Evolutionary conservation across 768 basidiomycete species (phyloP).

Genomic region (Tricholoma terreum): DNA sequence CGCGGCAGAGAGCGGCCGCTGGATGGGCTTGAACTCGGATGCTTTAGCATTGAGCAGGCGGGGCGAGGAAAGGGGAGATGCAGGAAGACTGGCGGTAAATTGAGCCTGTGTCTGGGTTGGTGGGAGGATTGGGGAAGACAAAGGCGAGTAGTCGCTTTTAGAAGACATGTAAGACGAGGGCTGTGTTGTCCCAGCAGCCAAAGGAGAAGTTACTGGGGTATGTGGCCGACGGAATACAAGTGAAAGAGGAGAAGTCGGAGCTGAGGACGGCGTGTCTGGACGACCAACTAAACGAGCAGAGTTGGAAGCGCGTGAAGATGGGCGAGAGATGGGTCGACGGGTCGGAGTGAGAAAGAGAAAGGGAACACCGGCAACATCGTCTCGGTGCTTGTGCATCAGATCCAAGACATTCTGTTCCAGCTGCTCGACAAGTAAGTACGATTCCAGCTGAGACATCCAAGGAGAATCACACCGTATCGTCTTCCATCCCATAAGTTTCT

Average conservation of each 20-base stretch:
- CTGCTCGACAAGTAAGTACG: conserved; percentile 33
- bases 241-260: conserved; percentile 74
- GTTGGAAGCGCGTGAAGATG: conserved; percentile 77
- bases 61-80: conserved; percentile 83
- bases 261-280: conserved; percentile 74
- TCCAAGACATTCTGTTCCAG: conserved; percentile 88
- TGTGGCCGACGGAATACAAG: conserved; percentile 75
- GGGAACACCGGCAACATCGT: conserved; percentile 79
- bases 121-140: conserved; percentile 64
- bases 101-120: conserved; percentile 56
- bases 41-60: conserved; percentile 88
- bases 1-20: conserved; percentile 73
- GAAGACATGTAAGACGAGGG: conserved; percentile 55
- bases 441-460: conserved; percentile 7
- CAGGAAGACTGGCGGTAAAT: conserved; percentile 76
- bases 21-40: conserved; percentile 82
- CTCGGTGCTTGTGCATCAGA: conserved; percentile 93
- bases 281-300: conserved; percentile 61
- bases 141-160: conserved; percentile 55
- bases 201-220: conserved; percentile 74
- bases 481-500: conserved; percentile 64
- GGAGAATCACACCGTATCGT: conserved; percentile 54
- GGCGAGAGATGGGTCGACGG: conserved; percentile 73
- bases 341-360: conserved; percentile 82
- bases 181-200: conserved; percentile 52